These are phyloP conservation scores for Thelonectria rubi DNA, from an alignment of 2,329 filamentous ascomycete genomes.

Conservation along the genomic window DNA sequence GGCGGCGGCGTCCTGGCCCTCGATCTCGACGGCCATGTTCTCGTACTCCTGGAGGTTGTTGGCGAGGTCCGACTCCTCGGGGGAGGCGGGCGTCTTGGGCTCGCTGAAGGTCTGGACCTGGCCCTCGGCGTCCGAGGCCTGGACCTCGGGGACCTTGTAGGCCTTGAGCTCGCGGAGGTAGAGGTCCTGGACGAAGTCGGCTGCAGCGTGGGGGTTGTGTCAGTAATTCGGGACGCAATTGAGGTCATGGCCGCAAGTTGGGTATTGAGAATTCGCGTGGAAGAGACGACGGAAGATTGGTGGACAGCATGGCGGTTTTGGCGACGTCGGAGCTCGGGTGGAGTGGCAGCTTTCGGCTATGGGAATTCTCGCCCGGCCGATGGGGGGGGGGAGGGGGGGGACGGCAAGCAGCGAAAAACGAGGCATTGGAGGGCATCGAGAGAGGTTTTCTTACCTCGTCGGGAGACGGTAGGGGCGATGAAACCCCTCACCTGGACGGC, in stretches of 20 bases:
- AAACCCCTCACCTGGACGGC: slow-evolving; percentile 63
- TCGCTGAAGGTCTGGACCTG: slow-evolving; percentile 88
- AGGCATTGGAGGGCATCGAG: slow-evolving; percentile 8
- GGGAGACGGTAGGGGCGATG: slow-evolving; percentile 68
- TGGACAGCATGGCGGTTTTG: slow-evolving; percentile 22
- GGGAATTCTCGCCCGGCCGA: slow-evolving; percentile 34
- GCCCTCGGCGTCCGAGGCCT: slow-evolving; percentile 86
- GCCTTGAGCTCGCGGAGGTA: slow-evolving; percentile 96
- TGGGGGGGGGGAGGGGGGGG: slow-evolving; percentile 5
- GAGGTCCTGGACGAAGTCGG: slow-evolving; percentile 96
- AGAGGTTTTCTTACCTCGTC: slow-evolving; percentile 63
- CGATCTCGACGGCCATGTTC: slow-evolving; percentile 90
- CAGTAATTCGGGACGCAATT: slow-evolving; percentile 34
- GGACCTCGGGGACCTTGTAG: slow-evolving; percentile 88
- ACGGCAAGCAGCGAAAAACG: not conserved
- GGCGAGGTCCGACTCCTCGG: slow-evolving; percentile 93
- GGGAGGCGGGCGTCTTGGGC: slow-evolving; percentile 84
- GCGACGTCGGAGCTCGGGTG: slow-evolving; percentile 42
- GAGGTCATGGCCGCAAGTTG: not conserved
- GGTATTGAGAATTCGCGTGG: not conserved
- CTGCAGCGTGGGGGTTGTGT: slow-evolving; percentile 59
- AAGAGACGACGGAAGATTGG: slow-evolving; percentile 5
- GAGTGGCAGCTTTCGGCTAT: slow-evolving; percentile 41
- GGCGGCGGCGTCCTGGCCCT: slow-evolving; percentile 77
- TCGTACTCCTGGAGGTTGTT: slow-evolving; percentile 95